Evolutionary conservation across 129 eudicot genomes (phyloP).

Genomic region (Ambrosia trifida): DNA sequence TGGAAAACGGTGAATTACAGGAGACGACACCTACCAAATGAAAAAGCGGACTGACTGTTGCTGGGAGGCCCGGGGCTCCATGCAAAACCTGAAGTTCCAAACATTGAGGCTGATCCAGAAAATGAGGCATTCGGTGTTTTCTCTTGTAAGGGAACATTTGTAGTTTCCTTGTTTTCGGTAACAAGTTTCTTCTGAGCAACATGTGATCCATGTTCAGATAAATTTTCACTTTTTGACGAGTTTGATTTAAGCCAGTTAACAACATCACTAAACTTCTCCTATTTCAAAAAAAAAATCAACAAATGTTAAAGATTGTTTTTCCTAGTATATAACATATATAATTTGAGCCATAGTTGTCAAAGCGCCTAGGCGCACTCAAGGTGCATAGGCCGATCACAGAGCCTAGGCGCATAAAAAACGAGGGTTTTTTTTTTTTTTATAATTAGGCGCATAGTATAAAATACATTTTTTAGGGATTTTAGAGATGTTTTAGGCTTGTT

Average conservation of each 20-base stretch:
- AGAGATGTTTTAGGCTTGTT: too few relatives aligned
- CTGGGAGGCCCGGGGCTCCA: conserved; percentile 46
- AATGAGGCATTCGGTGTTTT: conserved; percentile 38
- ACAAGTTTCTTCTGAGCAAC: conserved; percentile 37
- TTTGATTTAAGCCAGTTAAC: conserved; percentile 87
- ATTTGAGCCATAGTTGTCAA: neutral
- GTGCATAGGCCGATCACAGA: too few relatives aligned
- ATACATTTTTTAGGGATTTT: too few relatives aligned
- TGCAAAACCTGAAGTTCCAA: conserved; percentile 36
- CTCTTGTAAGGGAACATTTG: conserved; percentile 32
- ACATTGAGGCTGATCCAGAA: conserved; percentile 32
- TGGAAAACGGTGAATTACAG: neutral
- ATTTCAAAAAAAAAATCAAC: conserved; percentile 27
- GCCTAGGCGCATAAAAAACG: too few relatives aligned
- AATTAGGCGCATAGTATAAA: too few relatives aligned
- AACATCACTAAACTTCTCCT: conserved; percentile 92
- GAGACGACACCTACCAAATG: conserved; percentile 59
- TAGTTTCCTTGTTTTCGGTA: conserved; percentile 44
- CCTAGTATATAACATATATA: neutral
- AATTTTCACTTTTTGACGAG: conserved; percentile 50
- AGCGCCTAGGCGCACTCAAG: too few relatives aligned
- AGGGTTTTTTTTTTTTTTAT: too few relatives aligned
- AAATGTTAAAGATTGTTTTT: neutral
- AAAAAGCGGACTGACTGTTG: conserved; percentile 26
- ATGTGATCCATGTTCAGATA: conserved; percentile 34